Conservation (phyloP, 768 basidiomycete genomes). For the Chlorophyllum brunneum region DNA sequence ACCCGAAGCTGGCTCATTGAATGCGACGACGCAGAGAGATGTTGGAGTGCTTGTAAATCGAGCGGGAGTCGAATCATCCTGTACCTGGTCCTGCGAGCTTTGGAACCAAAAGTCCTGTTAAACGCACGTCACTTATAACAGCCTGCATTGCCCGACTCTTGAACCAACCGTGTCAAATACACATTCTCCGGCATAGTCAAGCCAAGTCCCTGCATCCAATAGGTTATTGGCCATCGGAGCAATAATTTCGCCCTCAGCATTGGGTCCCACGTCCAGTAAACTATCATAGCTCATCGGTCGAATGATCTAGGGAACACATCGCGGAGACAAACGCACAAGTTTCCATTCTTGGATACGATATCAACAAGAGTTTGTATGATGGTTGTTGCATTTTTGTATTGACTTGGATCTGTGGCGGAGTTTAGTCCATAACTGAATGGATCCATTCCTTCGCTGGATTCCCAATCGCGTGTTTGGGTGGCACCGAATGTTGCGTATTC, state of each 20-base stretch:
- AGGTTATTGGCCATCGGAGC: conserved; percentile 43
- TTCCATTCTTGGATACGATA: conserved; percentile 60
- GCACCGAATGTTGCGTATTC: conserved; percentile 48
- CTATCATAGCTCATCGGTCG: conserved; percentile 27
- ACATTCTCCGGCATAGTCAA: conserved; percentile 45
- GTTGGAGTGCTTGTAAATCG: conserved; percentile 47
- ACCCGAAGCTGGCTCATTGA: conserved; percentile 31
- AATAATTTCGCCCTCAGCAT: conserved; percentile 50
- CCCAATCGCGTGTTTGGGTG: conserved; percentile 48
- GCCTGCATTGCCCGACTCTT: not conserved
- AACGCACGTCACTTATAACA: not conserved
- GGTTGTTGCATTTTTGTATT: conserved; percentile 47
- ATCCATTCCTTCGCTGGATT: conserved; percentile 57
- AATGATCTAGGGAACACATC: not conserved
- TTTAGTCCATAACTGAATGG: conserved; percentile 49
- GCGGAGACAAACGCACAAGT: conserved; percentile 37
- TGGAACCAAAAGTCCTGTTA: conserved; percentile 46
- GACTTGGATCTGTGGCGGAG: conserved; percentile 32
- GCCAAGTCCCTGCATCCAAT: conserved; percentile 48
- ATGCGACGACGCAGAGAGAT: conserved; percentile 49
- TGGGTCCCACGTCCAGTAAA: conserved; percentile 51
- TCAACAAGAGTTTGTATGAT: conserved; percentile 52
- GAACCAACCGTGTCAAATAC: conserved; percentile 47
- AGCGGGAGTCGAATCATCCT: conserved; percentile 18
- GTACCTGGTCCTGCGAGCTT: conserved; percentile 30